A percentile compares a stretch with the other conserved stretches of the same genome.
Evolutionary conservation across 2,329 filamentous ascomycete species (phyloP).

Genomic region (Phyllosticta capitalensis): DNA sequence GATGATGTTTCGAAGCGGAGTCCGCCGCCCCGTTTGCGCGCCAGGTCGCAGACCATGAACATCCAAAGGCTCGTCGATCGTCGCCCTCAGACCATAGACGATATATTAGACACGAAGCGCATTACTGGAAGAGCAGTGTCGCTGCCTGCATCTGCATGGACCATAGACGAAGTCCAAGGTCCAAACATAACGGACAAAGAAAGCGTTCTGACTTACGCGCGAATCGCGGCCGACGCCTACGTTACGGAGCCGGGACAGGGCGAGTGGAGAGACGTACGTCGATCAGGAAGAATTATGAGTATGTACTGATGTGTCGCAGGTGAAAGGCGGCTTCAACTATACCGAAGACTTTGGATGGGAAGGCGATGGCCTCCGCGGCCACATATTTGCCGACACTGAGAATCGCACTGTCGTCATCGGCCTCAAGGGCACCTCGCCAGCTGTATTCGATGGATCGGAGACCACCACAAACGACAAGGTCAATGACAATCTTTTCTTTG

Average conservation of each 20-base stretch:
- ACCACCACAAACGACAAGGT: constrained; percentile 96
- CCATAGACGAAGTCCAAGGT: constrained; percentile 63
- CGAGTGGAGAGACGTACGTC: constrained; percentile 59
- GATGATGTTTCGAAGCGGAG: constrained; percentile 34
- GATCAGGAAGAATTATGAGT: constrained; percentile 25
- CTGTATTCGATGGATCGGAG: constrained; percentile 91
- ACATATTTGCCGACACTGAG: constrained; percentile 78
- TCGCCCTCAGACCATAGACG: constrained; percentile 65
- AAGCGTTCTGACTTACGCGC: constrained; percentile 73
- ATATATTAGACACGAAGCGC: constrained; percentile 64
- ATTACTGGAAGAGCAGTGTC: constrained; percentile 57
- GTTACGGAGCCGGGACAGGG: constrained; percentile 59
- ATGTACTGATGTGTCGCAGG: background rate
- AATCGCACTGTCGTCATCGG: constrained; percentile 87
- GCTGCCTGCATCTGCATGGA: constrained; percentile 62
- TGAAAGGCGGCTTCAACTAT: constrained; percentile 66
- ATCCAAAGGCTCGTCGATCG: constrained; percentile 80
- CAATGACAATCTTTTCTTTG: constrained; percentile 97
- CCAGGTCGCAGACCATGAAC: constrained; percentile 52
- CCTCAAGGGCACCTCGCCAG: constrained; percentile 75
- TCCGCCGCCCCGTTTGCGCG: constrained; percentile 38
- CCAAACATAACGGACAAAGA: constrained; percentile 80
- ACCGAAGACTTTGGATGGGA: constrained; percentile 91
- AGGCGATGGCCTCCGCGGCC: constrained; percentile 75
- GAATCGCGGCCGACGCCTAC: constrained; percentile 86